These are phyloP conservation scores for Brasenia schreberi DNA, from an alignment of 164 flowering plant genomes.

Conservation along the genomic window DNA sequence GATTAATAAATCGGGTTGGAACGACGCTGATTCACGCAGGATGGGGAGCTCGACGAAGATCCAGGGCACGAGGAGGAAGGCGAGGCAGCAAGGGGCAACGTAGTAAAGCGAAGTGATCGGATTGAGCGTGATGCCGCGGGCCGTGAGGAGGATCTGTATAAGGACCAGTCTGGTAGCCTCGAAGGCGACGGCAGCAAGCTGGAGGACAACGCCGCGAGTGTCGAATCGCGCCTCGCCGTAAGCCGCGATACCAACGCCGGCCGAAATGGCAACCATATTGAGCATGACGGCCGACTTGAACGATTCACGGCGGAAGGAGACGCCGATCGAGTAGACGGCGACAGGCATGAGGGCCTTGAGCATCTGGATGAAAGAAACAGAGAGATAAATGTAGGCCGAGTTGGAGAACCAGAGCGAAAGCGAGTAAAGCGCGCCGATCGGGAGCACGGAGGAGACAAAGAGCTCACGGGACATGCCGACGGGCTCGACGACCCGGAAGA, in stretches of 20 bases:
- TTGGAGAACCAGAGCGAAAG: slow-evolving; percentile 34
- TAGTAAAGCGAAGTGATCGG: slow-evolving; percentile 35
- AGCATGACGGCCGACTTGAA: slow-evolving; percentile 20
- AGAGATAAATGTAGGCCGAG: slow-evolving; percentile 34
- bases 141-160: slow-evolving; percentile 31
- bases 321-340: slow-evolving; percentile 33
- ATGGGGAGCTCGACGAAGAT: slow-evolving; percentile 24
- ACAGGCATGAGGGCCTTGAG: slow-evolving; percentile 44
- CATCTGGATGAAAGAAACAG: slow-evolving; percentile 41
- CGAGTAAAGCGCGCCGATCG: slow-evolving; percentile 34
- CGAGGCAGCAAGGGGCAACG: slow-evolving; percentile 34
- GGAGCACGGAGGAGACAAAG: slow-evolving; percentile 28
- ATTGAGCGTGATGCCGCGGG: slow-evolving; percentile 27
- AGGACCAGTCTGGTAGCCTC: slow-evolving; percentile 36
- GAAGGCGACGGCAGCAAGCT: slow-evolving; percentile 29
- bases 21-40: slow-evolving; percentile 17
- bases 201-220: slow-evolving; percentile 24
- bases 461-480: slow-evolving; percentile 25
- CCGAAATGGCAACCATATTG: slow-evolving; percentile 31
- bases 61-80: slow-evolving; percentile 30
- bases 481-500: slow-evolving; percentile 28
- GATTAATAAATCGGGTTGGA: slow-evolving; percentile 20
- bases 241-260: slow-evolving; percentile 37
- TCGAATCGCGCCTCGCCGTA: slow-evolving; percentile 38
- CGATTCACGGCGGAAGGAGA: slow-evolving; percentile 17